phyloP scores from a whole-genome alignment of 345 rosid species.

The Rhodamnia argentea region DNA sequence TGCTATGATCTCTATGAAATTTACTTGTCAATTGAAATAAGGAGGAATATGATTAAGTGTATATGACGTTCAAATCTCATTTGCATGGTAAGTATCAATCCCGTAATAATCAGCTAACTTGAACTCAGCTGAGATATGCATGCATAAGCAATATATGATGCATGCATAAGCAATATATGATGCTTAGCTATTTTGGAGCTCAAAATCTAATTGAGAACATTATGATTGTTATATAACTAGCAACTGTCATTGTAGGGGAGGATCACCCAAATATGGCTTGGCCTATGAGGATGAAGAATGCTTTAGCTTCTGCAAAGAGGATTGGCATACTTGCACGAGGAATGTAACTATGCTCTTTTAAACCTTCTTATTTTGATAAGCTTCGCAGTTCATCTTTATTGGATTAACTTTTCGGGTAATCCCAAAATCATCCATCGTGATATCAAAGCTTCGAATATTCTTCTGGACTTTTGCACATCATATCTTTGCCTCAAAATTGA shows the following conservation, averaged over 20 bases:
- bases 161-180: no score
- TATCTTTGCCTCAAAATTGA: no score
- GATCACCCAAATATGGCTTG: slow-evolving; percentile 54
- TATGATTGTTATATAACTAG: background rate
- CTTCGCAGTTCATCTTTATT: background rate
- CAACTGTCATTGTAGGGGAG: slow-evolving; percentile 32
- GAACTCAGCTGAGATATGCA: no score
- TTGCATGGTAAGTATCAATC: slow-evolving; percentile 42
- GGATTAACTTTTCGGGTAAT: slow-evolving; percentile 31
- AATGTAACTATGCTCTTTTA: slow-evolving; percentile 39
- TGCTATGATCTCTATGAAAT: no score
- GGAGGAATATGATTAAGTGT: no score
- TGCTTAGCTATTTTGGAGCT: no score
- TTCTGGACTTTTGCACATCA: slow-evolving; percentile 25
- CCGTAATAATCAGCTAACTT: no score
- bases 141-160: no score
- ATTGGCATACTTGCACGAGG: slow-evolving; percentile 79
- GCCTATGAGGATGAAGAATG: slow-evolving; percentile 59
- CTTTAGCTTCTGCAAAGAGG: slow-evolving; percentile 71
- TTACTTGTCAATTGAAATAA: no score
- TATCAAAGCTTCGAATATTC: slow-evolving; percentile 56
- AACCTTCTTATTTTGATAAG: fast-evolving
- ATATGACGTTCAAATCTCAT: slow-evolving; percentile 39
- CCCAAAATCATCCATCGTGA: slow-evolving; percentile 89
- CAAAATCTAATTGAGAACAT: background rate